These are phyloP conservation scores for Thelephora terrestris DNA, from an alignment of 1,284 basidiomycete genomes.

Conservation along the genomic window DNA sequence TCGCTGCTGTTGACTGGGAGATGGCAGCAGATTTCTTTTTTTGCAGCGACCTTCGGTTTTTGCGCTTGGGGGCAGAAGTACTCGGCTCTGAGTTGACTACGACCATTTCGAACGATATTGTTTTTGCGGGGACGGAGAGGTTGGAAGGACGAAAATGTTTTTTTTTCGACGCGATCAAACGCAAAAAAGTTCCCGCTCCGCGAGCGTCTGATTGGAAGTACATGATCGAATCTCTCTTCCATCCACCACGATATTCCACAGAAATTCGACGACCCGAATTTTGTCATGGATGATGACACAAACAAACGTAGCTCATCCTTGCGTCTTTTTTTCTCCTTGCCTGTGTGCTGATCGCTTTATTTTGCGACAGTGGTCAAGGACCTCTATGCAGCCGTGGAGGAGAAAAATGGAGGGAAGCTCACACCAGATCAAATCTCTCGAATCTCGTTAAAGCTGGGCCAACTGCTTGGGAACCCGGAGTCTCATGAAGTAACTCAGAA, in stretches of 20 bases:
- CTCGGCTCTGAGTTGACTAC: conserved; percentile 35
- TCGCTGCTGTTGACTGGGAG: conserved; percentile 8
- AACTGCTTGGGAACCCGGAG: conserved; percentile 43
- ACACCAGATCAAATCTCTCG: conserved; percentile 39
- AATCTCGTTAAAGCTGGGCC: conserved; percentile 49
- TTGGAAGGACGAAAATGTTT: too few relatives aligned
- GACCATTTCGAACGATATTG: conserved; percentile 34
- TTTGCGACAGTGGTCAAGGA: conserved; percentile 3
- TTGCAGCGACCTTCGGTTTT: conserved; percentile 45
- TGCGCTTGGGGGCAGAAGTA: conserved; percentile 28
- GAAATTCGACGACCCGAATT: too few relatives aligned
- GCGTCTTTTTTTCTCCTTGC: too few relatives aligned
- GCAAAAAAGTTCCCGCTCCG: neutral
- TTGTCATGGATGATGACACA: too few relatives aligned
- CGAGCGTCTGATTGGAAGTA: conserved; percentile 1
- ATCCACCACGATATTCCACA: too few relatives aligned
- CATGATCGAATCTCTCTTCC: neutral
- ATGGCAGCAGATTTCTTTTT: conserved; percentile 28
- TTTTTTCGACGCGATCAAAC: too few relatives aligned
- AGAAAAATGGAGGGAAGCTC: conserved; percentile 18
- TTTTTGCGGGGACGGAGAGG: too few relatives aligned
- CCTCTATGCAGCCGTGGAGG: conserved; percentile 34
- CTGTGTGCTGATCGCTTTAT: too few relatives aligned
- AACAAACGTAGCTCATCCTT: too few relatives aligned
- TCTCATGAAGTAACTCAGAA: conserved; percentile 30